phyloP scores from a whole-genome alignment of 306 rosid species.

The Trifolium pratense region DNA sequence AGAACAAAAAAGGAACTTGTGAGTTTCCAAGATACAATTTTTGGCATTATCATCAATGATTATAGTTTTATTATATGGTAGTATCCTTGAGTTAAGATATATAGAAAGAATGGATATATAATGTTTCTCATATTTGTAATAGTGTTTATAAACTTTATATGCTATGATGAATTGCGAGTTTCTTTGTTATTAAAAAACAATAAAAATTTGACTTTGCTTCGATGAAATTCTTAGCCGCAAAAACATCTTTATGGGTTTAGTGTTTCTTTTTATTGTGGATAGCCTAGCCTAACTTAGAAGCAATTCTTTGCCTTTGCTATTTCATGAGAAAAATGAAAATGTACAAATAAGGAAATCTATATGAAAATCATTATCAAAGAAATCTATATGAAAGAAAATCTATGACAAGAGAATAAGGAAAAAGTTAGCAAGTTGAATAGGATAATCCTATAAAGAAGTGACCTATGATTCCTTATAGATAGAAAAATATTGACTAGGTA shows the following conservation, averaged over 20 bases:
- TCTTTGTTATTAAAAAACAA: conserved; percentile 46
- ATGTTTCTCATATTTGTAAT: conserved; percentile 38
- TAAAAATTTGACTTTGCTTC: conserved; percentile 53
- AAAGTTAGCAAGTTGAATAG: conserved; percentile 38
- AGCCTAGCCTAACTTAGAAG: conserved; percentile 75
- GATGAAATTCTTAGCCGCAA: conserved; percentile 49
- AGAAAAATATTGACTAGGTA: conserved; percentile 25
- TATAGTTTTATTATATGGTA: background rate
- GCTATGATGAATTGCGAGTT: conserved; percentile 16
- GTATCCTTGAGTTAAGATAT: background rate
- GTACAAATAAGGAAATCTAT: conserved; percentile 45
- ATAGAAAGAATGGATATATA: background rate
- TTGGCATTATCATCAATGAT: conserved; percentile 42
- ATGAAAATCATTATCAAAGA: conserved; percentile 10
- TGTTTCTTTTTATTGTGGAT: conserved; percentile 62
- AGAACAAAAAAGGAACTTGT: conserved; percentile 29
- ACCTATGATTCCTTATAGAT: conserved; percentile 44
- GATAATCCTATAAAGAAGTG: conserved; percentile 51
- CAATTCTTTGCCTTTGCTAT: conserved; percentile 69
- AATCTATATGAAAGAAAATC: conserved; percentile 6
- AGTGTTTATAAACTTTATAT: conserved; percentile 28
- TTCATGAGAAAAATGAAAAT: conserved; percentile 42
- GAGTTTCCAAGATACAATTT: conserved; percentile 37
- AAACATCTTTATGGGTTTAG: conserved; percentile 62
- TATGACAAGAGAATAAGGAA: conserved; percentile 38